Percentiles rank a stretch among this genome's conserved stretches.
Conservation (phyloP, 768 basidiomycete species). For the Auricularia sp. region DNA sequence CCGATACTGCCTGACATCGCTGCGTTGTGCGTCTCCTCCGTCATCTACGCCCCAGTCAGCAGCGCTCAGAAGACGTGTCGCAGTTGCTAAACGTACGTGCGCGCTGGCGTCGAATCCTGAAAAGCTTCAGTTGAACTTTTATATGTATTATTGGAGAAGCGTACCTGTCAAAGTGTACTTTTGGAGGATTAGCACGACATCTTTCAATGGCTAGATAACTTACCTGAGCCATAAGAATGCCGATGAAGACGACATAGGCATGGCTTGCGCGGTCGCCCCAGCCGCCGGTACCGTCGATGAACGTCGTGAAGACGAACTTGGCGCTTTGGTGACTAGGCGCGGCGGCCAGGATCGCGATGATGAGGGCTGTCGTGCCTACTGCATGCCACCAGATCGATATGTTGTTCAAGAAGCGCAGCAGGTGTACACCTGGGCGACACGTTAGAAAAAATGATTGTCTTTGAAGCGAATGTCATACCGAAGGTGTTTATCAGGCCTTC, state of each 20-base stretch:
- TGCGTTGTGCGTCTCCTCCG: slow-evolving; percentile 66
- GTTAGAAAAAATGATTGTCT: background rate
- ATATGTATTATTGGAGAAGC: background rate
- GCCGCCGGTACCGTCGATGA: slow-evolving; percentile 65
- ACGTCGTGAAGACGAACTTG: slow-evolving; percentile 58
- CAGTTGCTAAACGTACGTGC: slow-evolving; percentile 33
- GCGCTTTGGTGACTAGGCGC: slow-evolving; percentile 62
- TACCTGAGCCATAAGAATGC: slow-evolving; percentile 59
- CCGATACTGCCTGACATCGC: slow-evolving; percentile 55
- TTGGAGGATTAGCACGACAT: background rate
- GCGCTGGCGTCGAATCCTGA: slow-evolving; percentile 66
- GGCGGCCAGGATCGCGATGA: slow-evolving; percentile 58
- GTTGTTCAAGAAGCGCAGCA: slow-evolving; percentile 60
- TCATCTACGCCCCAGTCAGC: slow-evolving; percentile 37
- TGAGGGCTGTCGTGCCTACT: slow-evolving; percentile 53
- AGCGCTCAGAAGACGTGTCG: background rate
- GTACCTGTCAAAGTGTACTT: background rate
- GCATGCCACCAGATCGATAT: slow-evolving; percentile 69
- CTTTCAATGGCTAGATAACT: background rate
- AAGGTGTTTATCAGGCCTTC: slow-evolving; percentile 62
- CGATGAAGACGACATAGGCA: slow-evolving; percentile 61
- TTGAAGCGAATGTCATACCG: slow-evolving; percentile 20
- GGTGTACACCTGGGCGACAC: slow-evolving; percentile 27
- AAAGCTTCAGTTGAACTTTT: background rate
- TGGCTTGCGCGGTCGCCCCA: slow-evolving; percentile 61